Percentiles rank a stretch among this genome's conserved stretches.
phyloP scores from a whole-genome alignment of 106 monocot genomes.

The Agapanthus africanus region DNA sequence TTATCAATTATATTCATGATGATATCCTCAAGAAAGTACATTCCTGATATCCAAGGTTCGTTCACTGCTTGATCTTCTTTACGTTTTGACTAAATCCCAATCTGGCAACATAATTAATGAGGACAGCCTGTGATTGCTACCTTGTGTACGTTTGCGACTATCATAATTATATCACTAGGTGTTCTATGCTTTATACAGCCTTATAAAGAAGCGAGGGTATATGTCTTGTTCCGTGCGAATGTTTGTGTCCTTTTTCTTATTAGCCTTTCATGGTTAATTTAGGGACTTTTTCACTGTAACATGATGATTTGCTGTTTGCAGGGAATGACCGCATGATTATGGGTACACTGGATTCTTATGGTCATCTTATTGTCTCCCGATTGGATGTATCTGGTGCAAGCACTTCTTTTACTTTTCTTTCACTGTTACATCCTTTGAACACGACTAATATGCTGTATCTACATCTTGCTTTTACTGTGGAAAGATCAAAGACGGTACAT shows the following conservation, averaged over 20 bases:
- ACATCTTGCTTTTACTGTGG: background rate
- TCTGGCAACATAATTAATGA: background rate
- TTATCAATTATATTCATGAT: no score
- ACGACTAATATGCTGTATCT: background rate
- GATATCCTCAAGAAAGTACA: no score
- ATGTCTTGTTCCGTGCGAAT: background rate
- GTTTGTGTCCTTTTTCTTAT: background rate
- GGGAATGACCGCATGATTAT: slow-evolving; percentile 55
- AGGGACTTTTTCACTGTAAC: background rate
- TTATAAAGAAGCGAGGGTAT: background rate
- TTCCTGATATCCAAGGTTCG: no score
- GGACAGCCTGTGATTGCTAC: background rate
- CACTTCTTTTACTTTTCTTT: slow-evolving; percentile 13
- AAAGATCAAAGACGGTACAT: background rate
- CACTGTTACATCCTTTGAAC: background rate
- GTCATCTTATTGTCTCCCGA: slow-evolving; percentile 79
- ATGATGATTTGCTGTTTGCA: slow-evolving; percentile 12
- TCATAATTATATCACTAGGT: background rate
- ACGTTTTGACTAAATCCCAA: background rate
- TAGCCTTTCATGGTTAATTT: background rate
- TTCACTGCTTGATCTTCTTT: background rate
- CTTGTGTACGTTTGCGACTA: background rate
- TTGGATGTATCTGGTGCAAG: slow-evolving; percentile 49
- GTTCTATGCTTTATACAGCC: background rate
- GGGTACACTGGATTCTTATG: slow-evolving; percentile 87